A percentile compares a stretch with the other conserved stretches of the same genome.
Conservation (phyloP, 1,284 basidiomycete species). For the Sporisorium graminicola region DNA sequence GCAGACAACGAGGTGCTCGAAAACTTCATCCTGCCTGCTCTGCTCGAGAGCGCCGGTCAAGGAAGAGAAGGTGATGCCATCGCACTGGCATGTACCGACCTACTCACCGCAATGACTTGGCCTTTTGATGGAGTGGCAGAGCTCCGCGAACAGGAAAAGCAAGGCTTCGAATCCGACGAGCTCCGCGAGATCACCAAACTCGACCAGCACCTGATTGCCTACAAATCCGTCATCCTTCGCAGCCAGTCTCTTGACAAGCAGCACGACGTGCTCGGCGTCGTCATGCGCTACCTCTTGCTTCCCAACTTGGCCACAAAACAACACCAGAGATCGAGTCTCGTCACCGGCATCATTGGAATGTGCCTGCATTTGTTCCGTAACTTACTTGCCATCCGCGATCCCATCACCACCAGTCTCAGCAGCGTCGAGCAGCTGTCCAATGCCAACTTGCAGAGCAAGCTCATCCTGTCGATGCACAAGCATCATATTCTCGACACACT, state of each 20-base stretch:
- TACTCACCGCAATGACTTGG: constrained; percentile 69
- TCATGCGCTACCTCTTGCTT: constrained; percentile 63
- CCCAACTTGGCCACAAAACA: constrained; percentile 64
- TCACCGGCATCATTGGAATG: constrained; percentile 65
- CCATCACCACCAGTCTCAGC: constrained; percentile 54
- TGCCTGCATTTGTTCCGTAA: constrained; percentile 68
- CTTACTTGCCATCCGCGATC: constrained; percentile 66
- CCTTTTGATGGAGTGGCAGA: constrained; percentile 66
- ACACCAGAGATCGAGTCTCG: constrained; percentile 58
- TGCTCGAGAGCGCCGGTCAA: constrained; percentile 63
- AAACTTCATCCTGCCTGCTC: constrained; percentile 65
- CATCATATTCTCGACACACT: constrained; percentile 63
- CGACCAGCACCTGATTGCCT: constrained; percentile 57
- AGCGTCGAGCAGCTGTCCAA: constrained; percentile 56
- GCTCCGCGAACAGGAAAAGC: constrained; percentile 57
- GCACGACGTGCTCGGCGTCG: constrained; percentile 56
- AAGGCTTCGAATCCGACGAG: constrained; percentile 56
- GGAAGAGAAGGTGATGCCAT: constrained; percentile 58
- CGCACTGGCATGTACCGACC: constrained; percentile 66
- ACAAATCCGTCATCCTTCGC: constrained; percentile 66
- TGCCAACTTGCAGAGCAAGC: constrained; percentile 62
- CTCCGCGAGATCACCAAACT: constrained; percentile 54
- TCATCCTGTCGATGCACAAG: constrained; percentile 59
- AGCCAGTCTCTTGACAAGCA: constrained; percentile 43
- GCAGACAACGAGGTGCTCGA: constrained; percentile 64